These are phyloP conservation scores for Exophiala xenobiotica DNA, from an alignment of 2,329 filamentous ascomycete species.

Conservation along the genomic window DNA sequence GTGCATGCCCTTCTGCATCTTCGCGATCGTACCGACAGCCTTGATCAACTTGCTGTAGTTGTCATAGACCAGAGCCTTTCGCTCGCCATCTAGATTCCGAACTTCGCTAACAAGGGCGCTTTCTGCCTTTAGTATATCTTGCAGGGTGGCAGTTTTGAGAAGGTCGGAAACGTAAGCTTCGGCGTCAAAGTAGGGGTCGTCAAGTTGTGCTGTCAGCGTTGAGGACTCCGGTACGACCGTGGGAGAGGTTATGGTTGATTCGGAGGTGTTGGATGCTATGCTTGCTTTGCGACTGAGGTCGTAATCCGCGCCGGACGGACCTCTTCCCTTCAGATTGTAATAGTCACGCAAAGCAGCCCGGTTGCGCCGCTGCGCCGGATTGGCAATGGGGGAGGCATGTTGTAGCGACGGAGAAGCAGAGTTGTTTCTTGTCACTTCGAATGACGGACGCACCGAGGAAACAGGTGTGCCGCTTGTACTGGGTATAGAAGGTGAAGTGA, in stretches of 20 bases:
- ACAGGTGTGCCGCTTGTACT: conserved; percentile 56
- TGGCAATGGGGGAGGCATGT: conserved; percentile 47
- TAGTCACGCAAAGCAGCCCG: conserved; percentile 88
- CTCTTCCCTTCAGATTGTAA: conserved; percentile 72
- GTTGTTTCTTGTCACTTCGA: conserved; percentile 56
- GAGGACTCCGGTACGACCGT: conserved; percentile 38
- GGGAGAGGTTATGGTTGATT: conserved; percentile 42
- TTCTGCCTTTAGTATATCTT: conserved; percentile 46
- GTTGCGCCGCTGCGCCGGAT: conserved; percentile 70
- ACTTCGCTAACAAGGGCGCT: conserved; percentile 65
- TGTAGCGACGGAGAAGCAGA: conserved; percentile 35
- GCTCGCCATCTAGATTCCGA: conserved; percentile 85
- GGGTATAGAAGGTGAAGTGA: conserved; percentile 50
- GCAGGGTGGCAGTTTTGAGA: conserved; percentile 42
- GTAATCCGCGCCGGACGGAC: conserved; percentile 23
- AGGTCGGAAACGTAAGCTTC: conserved; percentile 54
- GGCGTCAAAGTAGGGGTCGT: conserved; percentile 69
- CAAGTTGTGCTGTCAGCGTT: conserved; percentile 57
- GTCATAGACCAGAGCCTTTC: conserved; percentile 95
- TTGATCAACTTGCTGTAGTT: conserved; percentile 96
- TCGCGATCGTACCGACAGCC: conserved; percentile 93
- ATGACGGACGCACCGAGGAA: conserved; percentile 72
- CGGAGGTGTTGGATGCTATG: conserved; percentile 34
- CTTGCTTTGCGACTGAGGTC: conserved; percentile 33
- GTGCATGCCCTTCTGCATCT: conserved; percentile 54